A percentile compares a stretch with the other conserved stretches of the same genome.
phyloP scores from a whole-genome alignment of 371 early-diverging fungal genomes.

The Mortierella sp. region DNA sequence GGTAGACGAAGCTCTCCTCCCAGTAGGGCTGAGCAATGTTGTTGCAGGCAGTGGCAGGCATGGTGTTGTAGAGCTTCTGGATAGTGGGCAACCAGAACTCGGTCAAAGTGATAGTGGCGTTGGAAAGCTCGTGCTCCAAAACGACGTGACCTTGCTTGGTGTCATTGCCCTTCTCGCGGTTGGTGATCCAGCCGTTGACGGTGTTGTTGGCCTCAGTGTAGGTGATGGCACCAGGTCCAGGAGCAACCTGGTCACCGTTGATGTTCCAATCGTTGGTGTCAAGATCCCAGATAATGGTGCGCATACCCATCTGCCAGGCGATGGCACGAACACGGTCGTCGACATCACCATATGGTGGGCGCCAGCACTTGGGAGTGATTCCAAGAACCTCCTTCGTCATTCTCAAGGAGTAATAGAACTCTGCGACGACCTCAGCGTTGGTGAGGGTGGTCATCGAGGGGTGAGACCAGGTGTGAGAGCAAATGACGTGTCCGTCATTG shows the following conservation, averaged over 20 bases:
- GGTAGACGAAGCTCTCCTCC: slow-evolving; percentile 60
- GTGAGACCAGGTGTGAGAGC: slow-evolving; percentile 73
- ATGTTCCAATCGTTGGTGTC: slow-evolving; percentile 20
- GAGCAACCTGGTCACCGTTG: slow-evolving; percentile 63
- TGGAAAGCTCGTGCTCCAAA: slow-evolving; percentile 66
- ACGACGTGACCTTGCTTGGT: slow-evolving; percentile 29
- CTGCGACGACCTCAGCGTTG: slow-evolving; percentile 68
- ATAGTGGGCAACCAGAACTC: slow-evolving; percentile 61
- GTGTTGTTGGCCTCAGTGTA: slow-evolving; percentile 54
- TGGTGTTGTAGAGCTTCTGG: slow-evolving; percentile 62
- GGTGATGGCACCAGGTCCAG: neutral
- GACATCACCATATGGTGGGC: slow-evolving; percentile 25
- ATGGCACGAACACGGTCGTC: slow-evolving; percentile 48
- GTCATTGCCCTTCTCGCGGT: slow-evolving; percentile 60
- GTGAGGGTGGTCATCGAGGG: slow-evolving; percentile 64
- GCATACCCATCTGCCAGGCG: slow-evolving; percentile 14
- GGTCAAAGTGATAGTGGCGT: slow-evolving; percentile 66
- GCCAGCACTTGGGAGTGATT: slow-evolving; percentile 14
- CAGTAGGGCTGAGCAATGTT: slow-evolving; percentile 66
- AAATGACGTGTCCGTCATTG: slow-evolving; percentile 55
- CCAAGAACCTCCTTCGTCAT: slow-evolving; percentile 7
- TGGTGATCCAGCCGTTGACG: slow-evolving; percentile 59
- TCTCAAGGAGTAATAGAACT: slow-evolving; percentile 55
- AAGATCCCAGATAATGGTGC: slow-evolving; percentile 1
- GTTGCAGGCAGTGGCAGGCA: slow-evolving; percentile 66